phyloP scores from a whole-genome alignment of 371 early-diverging fungal genomes.

The Saksenaea vasiformis region DNA sequence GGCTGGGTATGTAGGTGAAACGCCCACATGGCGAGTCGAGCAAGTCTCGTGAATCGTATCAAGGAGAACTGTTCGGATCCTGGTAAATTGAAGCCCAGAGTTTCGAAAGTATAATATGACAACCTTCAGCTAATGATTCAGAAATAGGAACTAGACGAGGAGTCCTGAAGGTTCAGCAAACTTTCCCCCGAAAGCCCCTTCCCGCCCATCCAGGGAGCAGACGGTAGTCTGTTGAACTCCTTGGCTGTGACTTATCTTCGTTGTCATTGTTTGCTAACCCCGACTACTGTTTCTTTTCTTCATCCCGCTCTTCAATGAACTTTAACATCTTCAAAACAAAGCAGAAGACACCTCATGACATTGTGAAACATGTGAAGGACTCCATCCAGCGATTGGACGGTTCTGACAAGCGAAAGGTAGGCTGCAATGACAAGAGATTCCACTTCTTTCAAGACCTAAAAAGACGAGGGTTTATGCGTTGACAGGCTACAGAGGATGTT shows the following conservation, averaged over 20 bases:
- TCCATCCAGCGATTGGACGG: constrained; percentile 71
- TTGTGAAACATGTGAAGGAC: constrained; percentile 86
- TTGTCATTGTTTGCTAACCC: constrained; percentile 2
- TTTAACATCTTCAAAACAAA: constrained; percentile 87
- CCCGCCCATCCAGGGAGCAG: background rate
- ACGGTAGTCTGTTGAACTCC: background rate
- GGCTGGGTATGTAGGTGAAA: too few species aligned
- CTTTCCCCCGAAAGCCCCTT: background rate
- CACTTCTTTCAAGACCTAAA: background rate
- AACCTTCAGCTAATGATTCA: too few species aligned
- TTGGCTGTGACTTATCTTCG: background rate
- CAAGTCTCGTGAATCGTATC: too few species aligned
- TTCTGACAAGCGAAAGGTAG: constrained; percentile 66
- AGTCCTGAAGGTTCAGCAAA: background rate
- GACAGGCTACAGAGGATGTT: constrained; percentile 91
- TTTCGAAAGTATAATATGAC: background rate
- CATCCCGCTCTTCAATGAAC: constrained; percentile 58
- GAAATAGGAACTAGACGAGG: background rate
- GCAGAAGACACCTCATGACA: constrained; percentile 85
- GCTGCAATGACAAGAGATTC: background rate
- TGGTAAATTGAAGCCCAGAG: background rate
- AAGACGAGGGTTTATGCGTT: background rate
- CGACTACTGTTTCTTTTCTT: background rate
- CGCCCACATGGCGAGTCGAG: too few species aligned
- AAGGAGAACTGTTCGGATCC: too few species aligned